Evolutionary conservation across 2,329 filamentous ascomycete genomes (phyloP).

Genomic region (Microdochium nivale): DNA sequence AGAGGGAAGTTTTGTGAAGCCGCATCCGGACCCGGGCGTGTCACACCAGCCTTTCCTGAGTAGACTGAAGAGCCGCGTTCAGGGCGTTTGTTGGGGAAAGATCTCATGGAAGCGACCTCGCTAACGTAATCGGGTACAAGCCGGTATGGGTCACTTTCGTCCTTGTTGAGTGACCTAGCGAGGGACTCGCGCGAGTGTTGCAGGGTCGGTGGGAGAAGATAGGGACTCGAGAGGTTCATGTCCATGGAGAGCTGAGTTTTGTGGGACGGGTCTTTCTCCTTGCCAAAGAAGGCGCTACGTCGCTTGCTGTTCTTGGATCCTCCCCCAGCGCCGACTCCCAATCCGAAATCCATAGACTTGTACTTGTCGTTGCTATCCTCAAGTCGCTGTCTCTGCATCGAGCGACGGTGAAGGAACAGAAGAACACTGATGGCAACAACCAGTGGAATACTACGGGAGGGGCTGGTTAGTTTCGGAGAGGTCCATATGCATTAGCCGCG

Average conservation of each 20-base stretch:
- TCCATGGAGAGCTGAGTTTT: conserved; percentile 58
- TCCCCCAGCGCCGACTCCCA: conserved; percentile 45
- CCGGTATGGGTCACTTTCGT: conserved; percentile 75
- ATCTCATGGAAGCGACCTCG: conserved; percentile 48
- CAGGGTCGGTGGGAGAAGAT: conserved; percentile 79
- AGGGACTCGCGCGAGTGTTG: conserved; percentile 79
- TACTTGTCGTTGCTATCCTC: conserved; percentile 85
- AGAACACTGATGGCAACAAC: conserved; percentile 58
- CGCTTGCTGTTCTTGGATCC: conserved; percentile 30
- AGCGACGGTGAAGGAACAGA: conserved; percentile 70
- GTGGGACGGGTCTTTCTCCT: conserved; percentile 41
- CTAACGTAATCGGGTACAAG: conserved; percentile 49
- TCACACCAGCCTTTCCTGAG: conserved; percentile 21
- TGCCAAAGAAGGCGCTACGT: conserved; percentile 39
- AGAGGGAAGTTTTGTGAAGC: conserved; percentile 18
- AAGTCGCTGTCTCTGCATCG: conserved; percentile 57
- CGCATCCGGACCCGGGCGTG: conserved; percentile 24
- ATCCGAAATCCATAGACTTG: conserved; percentile 85
- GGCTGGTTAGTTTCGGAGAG: not conserved
- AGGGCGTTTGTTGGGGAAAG: conserved; percentile 29
- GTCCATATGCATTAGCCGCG: conserved; percentile 1
- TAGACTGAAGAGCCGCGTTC: conserved; percentile 33
- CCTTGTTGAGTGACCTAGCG: conserved; percentile 62
- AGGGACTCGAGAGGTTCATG: conserved; percentile 73
- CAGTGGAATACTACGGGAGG: conserved; percentile 60